Percentiles rank a stretch among this genome's conserved stretches.
Evolutionary conservation across 2,329 filamentous ascomycete species (phyloP).

Genomic region (Phaeosphaeriaceae sp.): DNA sequence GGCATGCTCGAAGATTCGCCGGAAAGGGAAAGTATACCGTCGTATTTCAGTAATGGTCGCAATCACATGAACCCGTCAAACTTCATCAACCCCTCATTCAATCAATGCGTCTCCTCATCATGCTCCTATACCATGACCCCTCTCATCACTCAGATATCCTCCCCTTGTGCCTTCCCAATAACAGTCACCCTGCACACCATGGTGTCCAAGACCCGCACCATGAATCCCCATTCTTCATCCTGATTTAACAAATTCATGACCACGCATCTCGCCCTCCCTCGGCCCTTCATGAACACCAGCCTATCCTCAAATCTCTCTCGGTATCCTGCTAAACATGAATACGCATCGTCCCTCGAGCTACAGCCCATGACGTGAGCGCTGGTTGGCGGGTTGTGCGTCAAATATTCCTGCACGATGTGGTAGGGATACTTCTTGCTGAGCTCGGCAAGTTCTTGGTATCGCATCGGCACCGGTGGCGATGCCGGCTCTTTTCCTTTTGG

Average conservation of each 20-base stretch:
- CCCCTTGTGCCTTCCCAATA: background rate
- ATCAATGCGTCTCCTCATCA: too few relatives aligned
- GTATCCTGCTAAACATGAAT: background rate
- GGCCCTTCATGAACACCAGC: background rate
- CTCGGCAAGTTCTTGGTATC: background rate
- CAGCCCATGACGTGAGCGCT: background rate
- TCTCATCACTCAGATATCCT: background rate
- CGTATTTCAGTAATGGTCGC: background rate
- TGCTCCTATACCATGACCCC: background rate
- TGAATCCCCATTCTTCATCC: background rate
- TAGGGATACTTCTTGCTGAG: background rate
- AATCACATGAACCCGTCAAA: background rate
- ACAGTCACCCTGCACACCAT: background rate
- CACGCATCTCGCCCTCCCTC: background rate
- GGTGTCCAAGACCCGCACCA: background rate
- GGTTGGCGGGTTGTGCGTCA: background rate
- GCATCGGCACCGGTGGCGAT: background rate
- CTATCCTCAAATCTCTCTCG: background rate
- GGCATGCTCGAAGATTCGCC: background rate
- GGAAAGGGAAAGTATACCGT: slow-evolving; percentile 7
- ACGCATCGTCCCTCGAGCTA: background rate
- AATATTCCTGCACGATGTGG: background rate
- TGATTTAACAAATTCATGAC: background rate
- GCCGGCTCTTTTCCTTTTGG: background rate
- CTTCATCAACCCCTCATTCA: background rate